A percentile compares a stretch with the other conserved stretches of the same genome.
Conservation (phyloP, 2,329 filamentous ascomycete species). For the Pseudogymnoascus sp. region DNA sequence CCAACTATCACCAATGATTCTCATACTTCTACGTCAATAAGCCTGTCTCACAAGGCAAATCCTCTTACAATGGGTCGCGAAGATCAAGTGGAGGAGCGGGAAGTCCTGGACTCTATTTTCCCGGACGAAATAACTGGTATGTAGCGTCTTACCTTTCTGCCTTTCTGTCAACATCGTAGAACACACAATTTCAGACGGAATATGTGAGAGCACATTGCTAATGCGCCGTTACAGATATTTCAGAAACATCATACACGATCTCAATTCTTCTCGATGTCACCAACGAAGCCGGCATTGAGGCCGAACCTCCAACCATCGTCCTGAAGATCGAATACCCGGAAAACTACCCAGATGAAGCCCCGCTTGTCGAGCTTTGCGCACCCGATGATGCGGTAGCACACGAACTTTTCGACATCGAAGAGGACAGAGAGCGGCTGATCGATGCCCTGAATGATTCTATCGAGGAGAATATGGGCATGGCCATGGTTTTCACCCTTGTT, state of each 20-base stretch:
- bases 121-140: slow-evolving; percentile 91
- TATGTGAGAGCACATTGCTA: neutral
- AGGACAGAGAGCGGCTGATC: slow-evolving; percentile 70
- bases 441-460: slow-evolving; percentile 64
- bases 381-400: slow-evolving; percentile 62
- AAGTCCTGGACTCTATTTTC: slow-evolving; percentile 97
- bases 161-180: neutral
- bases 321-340: slow-evolving; percentile 86
- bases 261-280: slow-evolving; percentile 73
- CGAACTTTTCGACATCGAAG: slow-evolving; percentile 66
- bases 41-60: slow-evolving; percentile 6
- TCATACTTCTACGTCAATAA: slow-evolving; percentile 7
- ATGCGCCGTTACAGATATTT: slow-evolving; percentile 52
- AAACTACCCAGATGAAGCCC: slow-evolving; percentile 80
- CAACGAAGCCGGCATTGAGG: slow-evolving; percentile 52
- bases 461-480: slow-evolving; percentile 91
- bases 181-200: neutral
- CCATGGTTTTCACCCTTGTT: slow-evolving; percentile 91
- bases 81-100: slow-evolving; percentile 91
- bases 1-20: slow-evolving; percentile 8
- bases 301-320: slow-evolving; percentile 61
- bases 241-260: slow-evolving; percentile 82
- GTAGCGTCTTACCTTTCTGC: slow-evolving; percentile 15
- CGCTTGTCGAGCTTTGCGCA: slow-evolving; percentile 68
- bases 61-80: slow-evolving; percentile 54